Base-by-base conservation (phyloP, 805 yeast species). In the Wickerhamiella occidentalis region DNA sequence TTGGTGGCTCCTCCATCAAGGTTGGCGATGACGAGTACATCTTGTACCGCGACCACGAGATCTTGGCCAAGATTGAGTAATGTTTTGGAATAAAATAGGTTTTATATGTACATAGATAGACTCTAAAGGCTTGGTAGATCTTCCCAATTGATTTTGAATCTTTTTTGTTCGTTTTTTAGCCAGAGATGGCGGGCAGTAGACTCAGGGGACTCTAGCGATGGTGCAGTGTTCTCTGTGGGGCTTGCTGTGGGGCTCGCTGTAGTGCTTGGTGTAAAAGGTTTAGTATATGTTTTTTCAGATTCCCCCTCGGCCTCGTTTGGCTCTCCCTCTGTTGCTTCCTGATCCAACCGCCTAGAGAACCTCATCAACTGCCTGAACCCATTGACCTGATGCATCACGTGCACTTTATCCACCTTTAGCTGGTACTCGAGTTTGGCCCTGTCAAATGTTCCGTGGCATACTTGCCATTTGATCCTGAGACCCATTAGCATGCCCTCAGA, bases 21-120 rank as follows among this genome's bases (percentile, higher is more conserved):
- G 77, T 92, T 60, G 88, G 85, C 59, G 87, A 83, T 53, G 94
- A 88, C 60, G 73, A 70, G 55, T 70, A 53, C 60, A 51, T 84
- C 59, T 73, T 88, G 62, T 87, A 84, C 78, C 83, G 95, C 67
- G 97, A 92, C 70, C 73, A 84, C 62, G 98, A 90, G 71, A 85
- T 90, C 67, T 77, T 92, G 62, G 98, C 97, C 62, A 90, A 86
- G 75, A 79, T 92, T 63, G 79, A 80, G 58, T 74, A 70, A 62
- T 13, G n/a, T n/a, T 12, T 3, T n/a, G n/a, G n/a, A 15, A 11
- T 29, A 36, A 11, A 13, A 6, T 11, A 11, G 13, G 5, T 29
- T 29, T 11, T 11, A 17, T 7, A 13, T 41, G 42, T 28, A 40
- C 42, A 33, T 45, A 35, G 47, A 22, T 12, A 15, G 38, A 17